A percentile compares a stretch with the other conserved stretches of the same genome.
phyloP scores from a whole-genome alignment of 1,284 basidiomycete genomes.

The Ustilago crameri region DNA sequence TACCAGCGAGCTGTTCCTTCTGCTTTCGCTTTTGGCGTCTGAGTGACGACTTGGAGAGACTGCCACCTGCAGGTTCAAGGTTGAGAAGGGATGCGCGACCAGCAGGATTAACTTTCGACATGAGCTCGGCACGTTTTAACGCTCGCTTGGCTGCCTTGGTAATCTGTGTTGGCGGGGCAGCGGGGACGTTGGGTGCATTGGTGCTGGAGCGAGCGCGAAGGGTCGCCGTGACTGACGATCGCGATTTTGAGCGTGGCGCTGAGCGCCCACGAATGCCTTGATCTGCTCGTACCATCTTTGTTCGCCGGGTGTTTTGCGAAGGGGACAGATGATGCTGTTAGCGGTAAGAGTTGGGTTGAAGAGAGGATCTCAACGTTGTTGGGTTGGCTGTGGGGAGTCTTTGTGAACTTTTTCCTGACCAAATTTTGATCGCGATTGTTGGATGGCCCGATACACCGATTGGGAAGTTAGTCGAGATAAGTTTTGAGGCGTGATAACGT shows the following conservation, averaged over 20 bases:
- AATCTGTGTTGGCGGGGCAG: constrained; percentile 35
- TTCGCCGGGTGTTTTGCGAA: background rate
- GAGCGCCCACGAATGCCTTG: constrained; percentile 38
- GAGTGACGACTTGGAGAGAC: constrained; percentile 54
- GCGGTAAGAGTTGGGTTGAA: too few relatives aligned
- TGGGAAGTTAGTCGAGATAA: too few relatives aligned
- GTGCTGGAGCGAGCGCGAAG: constrained; percentile 19
- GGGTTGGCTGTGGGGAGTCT: too few relatives aligned
- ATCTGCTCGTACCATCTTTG: constrained; percentile 29
- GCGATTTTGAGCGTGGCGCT: constrained; percentile 33
- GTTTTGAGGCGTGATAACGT: background rate
- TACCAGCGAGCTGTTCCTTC: constrained; percentile 59
- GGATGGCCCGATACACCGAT: background rate
- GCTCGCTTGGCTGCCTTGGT: constrained; percentile 56
- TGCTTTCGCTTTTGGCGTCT: constrained; percentile 56
- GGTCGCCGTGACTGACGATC: constrained; percentile 30
- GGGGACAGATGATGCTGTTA: background rate
- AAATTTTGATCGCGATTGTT: constrained; percentile 30
- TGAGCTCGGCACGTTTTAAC: constrained; percentile 49
- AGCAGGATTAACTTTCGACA: constrained; percentile 37
- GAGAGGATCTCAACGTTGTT: too few relatives aligned
- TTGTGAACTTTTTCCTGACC: constrained; percentile 9
- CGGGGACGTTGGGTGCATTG: constrained; percentile 13
- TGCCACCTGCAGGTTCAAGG: constrained; percentile 16
- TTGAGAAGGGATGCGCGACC: constrained; percentile 23